phyloP scores from a whole-genome alignment of 768 basidiomycete genomes.

The Suillus variegatus region DNA sequence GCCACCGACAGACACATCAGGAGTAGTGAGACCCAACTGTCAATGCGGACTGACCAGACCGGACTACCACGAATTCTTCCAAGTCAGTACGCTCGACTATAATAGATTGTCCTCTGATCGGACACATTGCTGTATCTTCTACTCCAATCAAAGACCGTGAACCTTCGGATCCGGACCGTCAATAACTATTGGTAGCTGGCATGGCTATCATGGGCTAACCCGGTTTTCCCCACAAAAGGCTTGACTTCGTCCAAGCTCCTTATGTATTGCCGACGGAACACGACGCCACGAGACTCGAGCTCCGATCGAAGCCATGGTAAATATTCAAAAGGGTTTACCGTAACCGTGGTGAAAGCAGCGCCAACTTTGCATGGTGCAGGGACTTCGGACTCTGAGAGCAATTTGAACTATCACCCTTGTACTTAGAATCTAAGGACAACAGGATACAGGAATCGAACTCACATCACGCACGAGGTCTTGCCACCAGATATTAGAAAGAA shows the following conservation, averaged over 20 bases:
- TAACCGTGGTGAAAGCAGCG: slow-evolving; percentile 46
- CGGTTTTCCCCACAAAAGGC: slow-evolving; percentile 33
- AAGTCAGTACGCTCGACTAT: slow-evolving; percentile 72
- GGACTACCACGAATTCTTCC: slow-evolving; percentile 32
- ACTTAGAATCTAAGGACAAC: not conserved
- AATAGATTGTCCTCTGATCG: slow-evolving; percentile 85
- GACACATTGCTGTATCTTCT: slow-evolving; percentile 72
- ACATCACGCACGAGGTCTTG: slow-evolving; percentile 41
- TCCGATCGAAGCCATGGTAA: slow-evolving; percentile 48
- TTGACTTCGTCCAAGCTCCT: slow-evolving; percentile 48
- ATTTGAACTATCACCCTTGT: slow-evolving; percentile 23
- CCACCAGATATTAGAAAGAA: slow-evolving; percentile 38
- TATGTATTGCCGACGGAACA: slow-evolving; percentile 43
- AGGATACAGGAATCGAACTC: slow-evolving; percentile 3
- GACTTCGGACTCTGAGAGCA: slow-evolving; percentile 34
- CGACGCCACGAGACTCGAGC: slow-evolving; percentile 40
- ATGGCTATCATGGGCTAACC: slow-evolving; percentile 25
- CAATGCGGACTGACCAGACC: slow-evolving; percentile 24
- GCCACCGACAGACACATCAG: not conserved
- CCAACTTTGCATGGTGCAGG: slow-evolving; percentile 38
- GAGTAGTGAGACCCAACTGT: no score
- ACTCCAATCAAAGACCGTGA: slow-evolving; percentile 78
- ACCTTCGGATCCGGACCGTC: slow-evolving; percentile 35
- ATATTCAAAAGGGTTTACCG: slow-evolving; percentile 53
- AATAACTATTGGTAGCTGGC: not conserved